Percentiles rank a stretch among this genome's conserved stretches.
Evolutionary conservation across 768 basidiomycete genomes (phyloP).

Genomic region (Lactarius tabidus): DNA sequence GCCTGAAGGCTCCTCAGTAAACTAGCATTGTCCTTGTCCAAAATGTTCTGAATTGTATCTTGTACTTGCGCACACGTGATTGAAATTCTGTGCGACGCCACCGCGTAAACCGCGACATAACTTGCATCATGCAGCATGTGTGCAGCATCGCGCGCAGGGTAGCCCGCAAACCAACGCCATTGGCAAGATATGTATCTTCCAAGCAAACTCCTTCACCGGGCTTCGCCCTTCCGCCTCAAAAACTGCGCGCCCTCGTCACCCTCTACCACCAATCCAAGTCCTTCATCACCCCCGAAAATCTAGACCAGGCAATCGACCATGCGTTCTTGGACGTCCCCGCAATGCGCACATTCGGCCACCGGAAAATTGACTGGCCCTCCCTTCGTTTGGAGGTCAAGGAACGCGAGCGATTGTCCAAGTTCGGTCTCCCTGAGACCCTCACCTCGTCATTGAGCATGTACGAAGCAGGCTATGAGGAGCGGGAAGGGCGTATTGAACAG

Average conservation of each 20-base stretch:
- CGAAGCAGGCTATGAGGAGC: slow-evolving; percentile 2
- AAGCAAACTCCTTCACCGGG: slow-evolving; percentile 18
- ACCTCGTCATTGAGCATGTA: neutral
- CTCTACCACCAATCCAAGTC: slow-evolving; percentile 73
- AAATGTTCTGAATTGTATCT: neutral
- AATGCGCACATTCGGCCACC: neutral
- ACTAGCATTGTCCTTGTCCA: neutral
- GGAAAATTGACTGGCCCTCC: slow-evolving; percentile 23
- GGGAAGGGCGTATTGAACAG: slow-evolving; percentile 11
- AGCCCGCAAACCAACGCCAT: neutral
- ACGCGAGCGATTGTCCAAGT: slow-evolving; percentile 21
- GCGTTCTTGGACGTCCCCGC: slow-evolving; percentile 41
- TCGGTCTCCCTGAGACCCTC: slow-evolving; percentile 18
- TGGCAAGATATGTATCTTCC: slow-evolving; percentile 25
- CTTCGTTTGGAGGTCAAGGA: slow-evolving; percentile 25
- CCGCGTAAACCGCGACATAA: neutral
- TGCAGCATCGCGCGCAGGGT: slow-evolving; percentile 10
- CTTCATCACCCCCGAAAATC: slow-evolving; percentile 69
- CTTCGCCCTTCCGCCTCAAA: slow-evolving; percentile 45
- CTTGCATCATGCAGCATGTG: slow-evolving; percentile 13
- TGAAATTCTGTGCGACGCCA: neutral
- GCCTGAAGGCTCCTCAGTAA: slow-evolving; percentile 56
- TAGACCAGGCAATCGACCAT: slow-evolving; percentile 58
- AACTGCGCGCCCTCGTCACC: slow-evolving; percentile 67
- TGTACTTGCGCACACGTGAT: neutral